Evolutionary conservation across 306 rosid genomes (phyloP).

Genomic region (Corylus americana): DNA sequence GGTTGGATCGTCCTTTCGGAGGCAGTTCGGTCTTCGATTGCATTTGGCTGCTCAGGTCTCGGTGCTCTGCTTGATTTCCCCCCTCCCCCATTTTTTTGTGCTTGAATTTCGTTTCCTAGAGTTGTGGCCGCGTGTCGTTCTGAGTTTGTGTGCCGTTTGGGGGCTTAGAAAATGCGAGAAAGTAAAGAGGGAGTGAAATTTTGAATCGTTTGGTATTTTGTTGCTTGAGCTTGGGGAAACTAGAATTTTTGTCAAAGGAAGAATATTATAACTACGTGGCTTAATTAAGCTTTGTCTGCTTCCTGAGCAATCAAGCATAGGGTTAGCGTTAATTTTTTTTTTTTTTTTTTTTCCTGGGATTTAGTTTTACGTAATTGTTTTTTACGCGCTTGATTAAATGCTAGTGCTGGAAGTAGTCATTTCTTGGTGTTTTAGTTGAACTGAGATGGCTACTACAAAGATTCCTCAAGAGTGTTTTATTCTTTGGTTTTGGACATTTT

Average conservation of each 20-base stretch:
- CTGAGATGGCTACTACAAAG: neutral
- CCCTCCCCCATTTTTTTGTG: neutral
- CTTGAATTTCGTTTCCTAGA: slow-evolving; percentile 30
- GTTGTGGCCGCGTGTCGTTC: slow-evolving; percentile 26
- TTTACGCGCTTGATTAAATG: neutral
- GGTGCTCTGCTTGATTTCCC: slow-evolving; percentile 9
- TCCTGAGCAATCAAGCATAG: neutral
- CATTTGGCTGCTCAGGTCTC: slow-evolving; percentile 39
- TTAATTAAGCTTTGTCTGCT: neutral
- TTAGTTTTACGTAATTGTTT: neutral
- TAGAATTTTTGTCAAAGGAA: neutral
- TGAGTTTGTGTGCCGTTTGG: slow-evolving; percentile 15
- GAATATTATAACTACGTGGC: neutral
- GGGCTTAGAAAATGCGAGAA: slow-evolving; percentile 14
- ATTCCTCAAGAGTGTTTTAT: neutral
- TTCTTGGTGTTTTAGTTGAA: neutral
- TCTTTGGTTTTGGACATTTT: neutral
- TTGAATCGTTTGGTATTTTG: slow-evolving; percentile 15
- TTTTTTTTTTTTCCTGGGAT: neutral
- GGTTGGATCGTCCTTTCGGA: slow-evolving; percentile 24
- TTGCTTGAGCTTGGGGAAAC: slow-evolving; percentile 19
- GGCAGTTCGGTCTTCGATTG: slow-evolving; percentile 35
- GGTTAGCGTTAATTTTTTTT: neutral
- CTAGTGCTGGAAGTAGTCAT: neutral
- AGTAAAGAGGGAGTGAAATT: slow-evolving; percentile 7